Conservation (phyloP, 2,329 filamentous ascomycete species). For the Scolecobasidium constrictum region DNA sequence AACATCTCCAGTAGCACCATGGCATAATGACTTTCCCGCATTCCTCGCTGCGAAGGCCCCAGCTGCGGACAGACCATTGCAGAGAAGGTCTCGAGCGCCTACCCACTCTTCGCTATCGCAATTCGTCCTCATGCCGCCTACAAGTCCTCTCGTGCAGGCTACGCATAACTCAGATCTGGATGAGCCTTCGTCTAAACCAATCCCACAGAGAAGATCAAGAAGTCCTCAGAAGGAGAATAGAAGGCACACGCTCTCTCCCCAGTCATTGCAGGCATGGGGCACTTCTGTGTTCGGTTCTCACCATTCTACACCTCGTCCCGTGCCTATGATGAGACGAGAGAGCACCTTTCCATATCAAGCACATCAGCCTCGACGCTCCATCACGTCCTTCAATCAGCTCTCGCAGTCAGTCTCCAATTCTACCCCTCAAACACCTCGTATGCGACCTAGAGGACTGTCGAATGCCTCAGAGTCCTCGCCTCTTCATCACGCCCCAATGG, state of each 20-base stretch:
- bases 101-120: conserved; percentile 60
- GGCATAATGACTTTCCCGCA: conserved; percentile 38
- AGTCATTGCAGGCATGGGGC: conserved; percentile 35
- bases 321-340: conserved; percentile 45
- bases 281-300: conserved; percentile 11
- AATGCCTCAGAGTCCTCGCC: conserved; percentile 64
- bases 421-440: conserved; percentile 32
- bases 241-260: conserved; percentile 62
- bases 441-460: conserved; percentile 55
- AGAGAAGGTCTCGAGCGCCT: conserved; percentile 25
- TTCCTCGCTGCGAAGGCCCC: conserved; percentile 14
- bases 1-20: conserved; percentile 47
- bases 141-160: conserved; percentile 83
- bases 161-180: conserved; percentile 73
- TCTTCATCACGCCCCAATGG: conserved; percentile 85
- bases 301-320: conserved; percentile 20
- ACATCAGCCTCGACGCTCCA: conserved; percentile 65
- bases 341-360: conserved; percentile 58
- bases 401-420: conserved; percentile 22
- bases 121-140: conserved; percentile 79
- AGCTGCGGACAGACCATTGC: not conserved
- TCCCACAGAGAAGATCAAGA: conserved; percentile 20
- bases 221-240: conserved; percentile 43
- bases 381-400: conserved; percentile 46
- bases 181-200: conserved; percentile 36